These are phyloP conservation scores for Sophora flavescens DNA, from an alignment of 306 rosid species.

Conservation along the genomic window DNA sequence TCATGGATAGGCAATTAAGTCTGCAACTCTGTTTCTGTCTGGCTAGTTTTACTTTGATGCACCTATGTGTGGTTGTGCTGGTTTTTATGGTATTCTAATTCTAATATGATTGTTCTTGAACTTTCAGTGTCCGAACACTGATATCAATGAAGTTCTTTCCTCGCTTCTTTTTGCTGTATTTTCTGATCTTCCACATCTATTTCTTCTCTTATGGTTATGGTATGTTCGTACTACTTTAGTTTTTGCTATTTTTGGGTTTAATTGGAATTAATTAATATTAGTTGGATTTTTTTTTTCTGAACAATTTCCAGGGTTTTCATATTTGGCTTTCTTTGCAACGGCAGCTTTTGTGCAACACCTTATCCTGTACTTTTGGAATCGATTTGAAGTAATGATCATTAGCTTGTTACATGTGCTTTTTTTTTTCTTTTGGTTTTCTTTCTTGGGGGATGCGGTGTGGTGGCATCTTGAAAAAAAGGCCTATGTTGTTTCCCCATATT, in stretches of 20 bases:
- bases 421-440: neutral
- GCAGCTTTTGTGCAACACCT: constrained; percentile 97
- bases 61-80: constrained; percentile 18
- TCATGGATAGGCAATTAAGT: neutral
- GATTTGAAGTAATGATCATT: constrained; percentile 72
- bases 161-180: constrained; percentile 95
- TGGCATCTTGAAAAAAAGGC: neutral
- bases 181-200: constrained; percentile 94
- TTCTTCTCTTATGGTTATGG: constrained; percentile 94
- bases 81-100: constrained; percentile 44
- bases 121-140: constrained; percentile 95
- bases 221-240: constrained; percentile 46
- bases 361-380: constrained; percentile 95
- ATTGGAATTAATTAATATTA: constrained; percentile 20
- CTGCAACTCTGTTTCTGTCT: too few species aligned
- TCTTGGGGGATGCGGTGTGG: neutral
- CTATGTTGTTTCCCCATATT: neutral
- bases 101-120: constrained; percentile 34
- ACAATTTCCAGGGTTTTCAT: constrained; percentile 83
- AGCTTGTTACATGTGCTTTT: neutral
- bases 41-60: neutral
- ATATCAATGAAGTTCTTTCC: constrained; percentile 99
- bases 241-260: neutral
- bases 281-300: constrained; percentile 39
- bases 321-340: constrained; percentile 89